phyloP scores from a whole-genome alignment of 306 rosid genomes.

The Quercus ilex region DNA sequence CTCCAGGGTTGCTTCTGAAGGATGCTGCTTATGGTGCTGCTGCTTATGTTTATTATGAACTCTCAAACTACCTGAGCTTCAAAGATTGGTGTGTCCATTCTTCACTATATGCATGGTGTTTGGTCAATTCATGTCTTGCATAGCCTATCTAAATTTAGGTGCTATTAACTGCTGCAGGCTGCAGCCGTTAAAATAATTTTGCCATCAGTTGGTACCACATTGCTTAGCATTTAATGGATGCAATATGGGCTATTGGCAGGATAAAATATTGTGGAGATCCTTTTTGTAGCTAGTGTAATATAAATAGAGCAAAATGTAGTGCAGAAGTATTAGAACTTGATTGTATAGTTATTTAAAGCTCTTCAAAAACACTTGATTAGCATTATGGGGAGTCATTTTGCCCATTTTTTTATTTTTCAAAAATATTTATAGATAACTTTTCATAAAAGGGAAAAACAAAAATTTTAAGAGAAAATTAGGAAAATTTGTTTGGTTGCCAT shows the following conservation, averaged over 20 bases:
- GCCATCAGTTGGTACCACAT: neutral
- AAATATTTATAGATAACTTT: neutral
- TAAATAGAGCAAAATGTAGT: neutral
- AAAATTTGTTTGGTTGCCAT: neutral
- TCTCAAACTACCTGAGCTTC: constrained; percentile 88
- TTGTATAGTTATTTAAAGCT: neutral
- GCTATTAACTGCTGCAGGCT: neutral
- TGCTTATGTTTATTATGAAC: constrained; percentile 95
- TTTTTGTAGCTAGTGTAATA: neutral
- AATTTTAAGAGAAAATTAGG: neutral
- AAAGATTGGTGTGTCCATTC: constrained; percentile 69
- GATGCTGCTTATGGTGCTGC: constrained; percentile 99
- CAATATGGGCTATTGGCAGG: neutral
- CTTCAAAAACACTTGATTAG: neutral
- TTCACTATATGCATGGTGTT: neutral
- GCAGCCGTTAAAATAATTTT: neutral
- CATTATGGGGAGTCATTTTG: neutral
- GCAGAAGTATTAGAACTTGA: neutral
- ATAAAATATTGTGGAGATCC: neutral
- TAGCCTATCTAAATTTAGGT: constrained; percentile 8
- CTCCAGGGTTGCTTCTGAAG: constrained; percentile 88
- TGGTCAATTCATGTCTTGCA: neutral
- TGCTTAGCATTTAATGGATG: neutral
- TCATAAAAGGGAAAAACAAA: neutral
- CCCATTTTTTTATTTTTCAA: neutral